Conservation (phyloP, 176 grass and related monocot species). For the Carex scoparia region DNA sequence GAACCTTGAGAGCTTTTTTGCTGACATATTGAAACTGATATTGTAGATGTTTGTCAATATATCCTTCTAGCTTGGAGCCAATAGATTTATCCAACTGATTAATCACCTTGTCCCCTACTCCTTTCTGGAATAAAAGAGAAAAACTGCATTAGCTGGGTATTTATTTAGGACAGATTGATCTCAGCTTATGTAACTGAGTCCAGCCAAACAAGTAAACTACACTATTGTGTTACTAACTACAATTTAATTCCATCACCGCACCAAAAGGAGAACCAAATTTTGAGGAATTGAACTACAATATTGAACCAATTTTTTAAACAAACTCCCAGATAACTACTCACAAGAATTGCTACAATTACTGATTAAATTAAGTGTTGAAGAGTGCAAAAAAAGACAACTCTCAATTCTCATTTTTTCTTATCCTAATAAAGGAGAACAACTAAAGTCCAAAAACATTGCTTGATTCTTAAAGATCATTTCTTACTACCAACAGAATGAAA, state of each 20-base stretch:
- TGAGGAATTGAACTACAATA: background rate
- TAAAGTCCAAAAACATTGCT: no score
- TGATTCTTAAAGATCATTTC: background rate
- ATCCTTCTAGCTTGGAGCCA: constrained; percentile 67
- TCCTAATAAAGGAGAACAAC: no score
- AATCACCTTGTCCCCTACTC: constrained; percentile 70
- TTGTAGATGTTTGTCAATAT: constrained; percentile 72
- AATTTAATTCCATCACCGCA: background rate
- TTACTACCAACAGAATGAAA: constrained; percentile 21
- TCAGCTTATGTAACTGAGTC: background rate
- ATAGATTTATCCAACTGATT: constrained; percentile 90
- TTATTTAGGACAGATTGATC: background rate
- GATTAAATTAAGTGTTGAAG: background rate
- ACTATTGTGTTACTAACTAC: background rate
- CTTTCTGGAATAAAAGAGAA: constrained; percentile 46
- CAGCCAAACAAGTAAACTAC: background rate
- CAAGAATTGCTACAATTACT: background rate
- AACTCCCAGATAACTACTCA: background rate
- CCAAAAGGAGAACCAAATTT: background rate
- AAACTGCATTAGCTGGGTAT: background rate
- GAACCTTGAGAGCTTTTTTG: constrained; percentile 83
- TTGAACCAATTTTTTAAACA: background rate
- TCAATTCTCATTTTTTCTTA: no score
- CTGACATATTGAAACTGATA: constrained; percentile 65
- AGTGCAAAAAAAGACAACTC: no score